Conservation (phyloP, 345 rosid species). For the Garcia nutans region DNA sequence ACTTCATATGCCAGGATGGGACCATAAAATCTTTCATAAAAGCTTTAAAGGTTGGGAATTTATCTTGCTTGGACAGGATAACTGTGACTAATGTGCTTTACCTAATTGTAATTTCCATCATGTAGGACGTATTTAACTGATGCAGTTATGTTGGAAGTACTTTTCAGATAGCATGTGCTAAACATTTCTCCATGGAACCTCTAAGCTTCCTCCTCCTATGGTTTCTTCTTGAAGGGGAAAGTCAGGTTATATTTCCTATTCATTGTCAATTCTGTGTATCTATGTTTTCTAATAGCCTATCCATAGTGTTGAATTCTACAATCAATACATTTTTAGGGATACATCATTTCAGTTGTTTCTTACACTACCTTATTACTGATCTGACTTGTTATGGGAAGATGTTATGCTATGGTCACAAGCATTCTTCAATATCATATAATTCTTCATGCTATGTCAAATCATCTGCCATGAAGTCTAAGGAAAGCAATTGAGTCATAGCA, state of each 20-base stretch:
- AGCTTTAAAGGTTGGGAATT: slow-evolving; percentile 72
- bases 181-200: slow-evolving; percentile 76
- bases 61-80: slow-evolving; percentile 10
- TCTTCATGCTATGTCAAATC: slow-evolving; percentile 4
- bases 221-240: slow-evolving; percentile 45
- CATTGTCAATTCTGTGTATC: not conserved
- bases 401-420: not conserved
- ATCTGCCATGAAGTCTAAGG: not conserved
- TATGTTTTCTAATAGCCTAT: not conserved
- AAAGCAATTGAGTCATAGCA: not conserved
- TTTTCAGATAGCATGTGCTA: slow-evolving; percentile 83
- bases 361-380: not conserved
- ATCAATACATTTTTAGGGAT: not conserved
- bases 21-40: slow-evolving; percentile 77
- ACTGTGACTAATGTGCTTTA: not conserved
- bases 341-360: not conserved
- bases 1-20: slow-evolving; percentile 82
- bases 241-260: slow-evolving; percentile 43
- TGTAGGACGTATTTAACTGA: slow-evolving; percentile 12
- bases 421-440: not conserved
- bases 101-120: not conserved
- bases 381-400: not conserved
- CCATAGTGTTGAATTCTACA: not conserved
- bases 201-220: slow-evolving; percentile 56
- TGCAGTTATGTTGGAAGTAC: slow-evolving; percentile 20